phyloP scores from a whole-genome alignment of 1,139 yeast species.

The Yamadazyma mexicana region DNA sequence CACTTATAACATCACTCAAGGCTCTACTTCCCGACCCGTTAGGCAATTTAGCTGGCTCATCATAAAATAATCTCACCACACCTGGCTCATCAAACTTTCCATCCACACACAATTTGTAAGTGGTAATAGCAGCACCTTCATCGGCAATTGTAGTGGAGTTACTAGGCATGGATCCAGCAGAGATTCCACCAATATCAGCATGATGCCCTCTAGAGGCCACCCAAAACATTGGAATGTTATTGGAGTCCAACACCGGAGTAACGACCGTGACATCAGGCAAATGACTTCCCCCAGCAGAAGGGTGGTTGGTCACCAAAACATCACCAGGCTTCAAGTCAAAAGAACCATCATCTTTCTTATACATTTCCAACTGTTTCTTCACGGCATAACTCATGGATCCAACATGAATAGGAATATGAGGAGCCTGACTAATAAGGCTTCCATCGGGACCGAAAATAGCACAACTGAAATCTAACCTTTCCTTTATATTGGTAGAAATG shows the following conservation, averaged over 20 bases:
- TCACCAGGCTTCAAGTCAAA: slow-evolving; percentile 57
- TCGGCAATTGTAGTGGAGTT: slow-evolving; percentile 44
- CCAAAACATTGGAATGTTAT: slow-evolving; percentile 40
- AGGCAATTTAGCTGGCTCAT: slow-evolving; percentile 46
- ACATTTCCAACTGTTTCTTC: slow-evolving; percentile 59
- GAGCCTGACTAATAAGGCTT: slow-evolving; percentile 81
- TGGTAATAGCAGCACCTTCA: slow-evolving; percentile 46
- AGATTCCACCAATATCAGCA: slow-evolving; percentile 48
- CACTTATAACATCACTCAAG: slow-evolving; percentile 48
- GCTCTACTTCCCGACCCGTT: slow-evolving; percentile 49
- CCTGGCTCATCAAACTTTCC: slow-evolving; percentile 45
- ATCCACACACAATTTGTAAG: slow-evolving; percentile 36
- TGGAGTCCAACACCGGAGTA: slow-evolving; percentile 50
- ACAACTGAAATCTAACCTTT: slow-evolving; percentile 80
- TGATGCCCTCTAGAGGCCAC: slow-evolving; percentile 50
- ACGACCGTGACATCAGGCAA: slow-evolving; percentile 83
- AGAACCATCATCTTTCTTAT: slow-evolving; percentile 36
- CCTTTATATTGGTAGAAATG: slow-evolving; percentile 70
- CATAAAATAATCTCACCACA: slow-evolving; percentile 34
- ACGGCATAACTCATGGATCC: slow-evolving; percentile 91
- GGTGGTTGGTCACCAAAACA: slow-evolving; percentile 76
- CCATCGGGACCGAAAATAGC: slow-evolving; percentile 78
- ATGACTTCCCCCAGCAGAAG: slow-evolving; percentile 80
- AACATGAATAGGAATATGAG: slow-evolving; percentile 83
- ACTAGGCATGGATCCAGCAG: slow-evolving; percentile 51